phyloP scores from a whole-genome alignment of 805 yeast species.

The Pichia pseudocactophila region DNA sequence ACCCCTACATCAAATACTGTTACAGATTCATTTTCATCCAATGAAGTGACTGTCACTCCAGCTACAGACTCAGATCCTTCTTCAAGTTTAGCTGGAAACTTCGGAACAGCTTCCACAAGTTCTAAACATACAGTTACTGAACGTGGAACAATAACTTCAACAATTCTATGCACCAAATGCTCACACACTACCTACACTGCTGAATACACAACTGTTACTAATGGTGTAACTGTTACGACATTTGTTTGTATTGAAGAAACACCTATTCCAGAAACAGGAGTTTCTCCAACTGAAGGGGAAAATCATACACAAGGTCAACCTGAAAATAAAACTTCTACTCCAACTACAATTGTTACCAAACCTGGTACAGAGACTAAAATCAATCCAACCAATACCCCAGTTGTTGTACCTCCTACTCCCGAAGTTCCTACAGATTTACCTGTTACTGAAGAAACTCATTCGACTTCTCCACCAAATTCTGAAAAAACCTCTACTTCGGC shows the following conservation, averaged over 20 bases:
- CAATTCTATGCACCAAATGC: conserved; percentile 3
- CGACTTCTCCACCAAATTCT: too few relatives aligned
- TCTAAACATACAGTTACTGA: neutral
- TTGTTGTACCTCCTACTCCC: neutral
- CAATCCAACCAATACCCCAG: neutral
- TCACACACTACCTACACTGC: conserved; percentile 1
- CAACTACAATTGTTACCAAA: neutral
- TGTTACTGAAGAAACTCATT: too few relatives aligned
- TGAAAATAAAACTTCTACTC: neutral
- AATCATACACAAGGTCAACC: neutral
- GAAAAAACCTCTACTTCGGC: neutral
- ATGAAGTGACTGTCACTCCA: too few relatives aligned
- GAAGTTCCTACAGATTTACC: too few relatives aligned
- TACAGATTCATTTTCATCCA: neutral
- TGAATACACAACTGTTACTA: conserved; percentile 2
- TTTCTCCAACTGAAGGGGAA: neutral
- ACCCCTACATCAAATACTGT: neutral
- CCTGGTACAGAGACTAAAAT: neutral
- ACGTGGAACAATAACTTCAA: neutral
- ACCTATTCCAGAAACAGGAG: neutral
- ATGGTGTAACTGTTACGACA: conserved; percentile 1
- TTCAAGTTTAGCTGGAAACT: neutral
- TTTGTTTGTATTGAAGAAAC: conserved; percentile 2
- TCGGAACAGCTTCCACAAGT: neutral
- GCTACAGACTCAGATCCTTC: neutral